Percentiles rank a stretch among this genome's conserved stretches.
Evolutionary conservation across 345 rosid genomes (phyloP).

Genomic region (Psidium friedrichsthalianum): DNA sequence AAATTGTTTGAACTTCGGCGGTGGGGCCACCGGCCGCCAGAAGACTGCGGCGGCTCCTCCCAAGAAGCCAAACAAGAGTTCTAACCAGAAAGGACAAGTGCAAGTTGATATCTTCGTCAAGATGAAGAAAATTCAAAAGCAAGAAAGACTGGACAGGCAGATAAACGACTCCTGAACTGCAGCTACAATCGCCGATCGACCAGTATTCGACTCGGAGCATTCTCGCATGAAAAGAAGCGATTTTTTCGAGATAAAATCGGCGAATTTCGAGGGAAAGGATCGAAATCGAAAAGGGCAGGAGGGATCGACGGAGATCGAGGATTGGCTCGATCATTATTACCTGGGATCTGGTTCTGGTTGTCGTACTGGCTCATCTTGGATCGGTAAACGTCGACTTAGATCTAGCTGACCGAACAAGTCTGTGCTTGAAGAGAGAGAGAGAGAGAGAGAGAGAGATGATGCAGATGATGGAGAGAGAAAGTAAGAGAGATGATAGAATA

Average conservation of each 20-base stretch:
- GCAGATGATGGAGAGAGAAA: too few relatives aligned
- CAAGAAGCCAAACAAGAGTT: neutral
- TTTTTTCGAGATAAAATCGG: neutral
- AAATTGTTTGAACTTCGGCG: neutral
- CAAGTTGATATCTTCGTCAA: neutral
- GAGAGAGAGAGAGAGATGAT: neutral
- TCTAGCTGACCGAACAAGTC: neutral
- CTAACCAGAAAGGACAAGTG: neutral
- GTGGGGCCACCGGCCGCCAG: neutral
- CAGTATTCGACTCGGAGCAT: too few relatives aligned
- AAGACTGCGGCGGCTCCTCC: neutral
- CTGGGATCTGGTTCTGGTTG: constrained; percentile 15
- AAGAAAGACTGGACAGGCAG: neutral
- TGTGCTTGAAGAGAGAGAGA: neutral
- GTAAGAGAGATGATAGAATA: neutral
- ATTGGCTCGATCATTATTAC: neutral
- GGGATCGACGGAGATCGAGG: neutral
- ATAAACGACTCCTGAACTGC: neutral
- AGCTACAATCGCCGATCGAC: neutral
- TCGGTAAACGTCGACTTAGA: neutral
- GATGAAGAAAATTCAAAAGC: neutral
- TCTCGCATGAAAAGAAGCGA: neutral
- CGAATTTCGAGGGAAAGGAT: neutral
- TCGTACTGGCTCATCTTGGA: constrained; percentile 15
- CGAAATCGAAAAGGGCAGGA: too few relatives aligned